Base-by-base conservation (phyloP, 768 basidiomycete genomes). In the Panaeolus cyanescens region DNA sequence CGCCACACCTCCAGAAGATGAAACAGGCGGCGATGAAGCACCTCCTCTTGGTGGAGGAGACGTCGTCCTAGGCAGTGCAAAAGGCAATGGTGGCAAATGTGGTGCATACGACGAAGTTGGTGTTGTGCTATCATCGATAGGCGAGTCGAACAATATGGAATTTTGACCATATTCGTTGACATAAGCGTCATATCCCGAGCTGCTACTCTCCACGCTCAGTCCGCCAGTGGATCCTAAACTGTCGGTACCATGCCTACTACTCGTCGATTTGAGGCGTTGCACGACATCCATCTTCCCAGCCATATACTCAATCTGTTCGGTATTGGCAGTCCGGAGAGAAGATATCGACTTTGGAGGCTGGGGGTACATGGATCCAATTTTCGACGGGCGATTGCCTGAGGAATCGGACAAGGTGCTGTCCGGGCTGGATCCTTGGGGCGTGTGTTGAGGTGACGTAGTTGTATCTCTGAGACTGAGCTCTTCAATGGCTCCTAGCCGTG, bases 251-350 rank as follows among this genome's bases (percentile, higher is more conserved):
- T 69, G 68, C 36, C 70, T 67, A 36, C 71, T 76, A 34, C 71
- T 65, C 55, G n/a, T n/a, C n/a, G 76, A 73, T 58, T 75, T 71
- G 32, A 74, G 65, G 34, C 83, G 77, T 74, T 91, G 88, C 33
- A 87, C 81, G 42, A 93, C 87, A 73, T 91, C 88, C 82, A 92
- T 86, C 34, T 75, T 81, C 28, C 80, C 85, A 2, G 83, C 88
- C 67, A 92, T 81, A 59, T 79, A 76, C 66, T 92, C 91, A 59
- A 90, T 83, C 8, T 79, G 81, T 55, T 84, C 89, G 31, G 91
- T 87, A 69, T 92, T 83, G 7, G 89, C 85, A 12, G 92, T 92
- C 54, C 76, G 70, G 69, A 85, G 61, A 67, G 91, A 81, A 70
- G 85, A 74, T 81, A 78, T 64, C 71, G 90, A 81, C 67, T 80